phyloP scores from a whole-genome alignment of 345 rosid genomes.

The Stellera chamaejasme region DNA sequence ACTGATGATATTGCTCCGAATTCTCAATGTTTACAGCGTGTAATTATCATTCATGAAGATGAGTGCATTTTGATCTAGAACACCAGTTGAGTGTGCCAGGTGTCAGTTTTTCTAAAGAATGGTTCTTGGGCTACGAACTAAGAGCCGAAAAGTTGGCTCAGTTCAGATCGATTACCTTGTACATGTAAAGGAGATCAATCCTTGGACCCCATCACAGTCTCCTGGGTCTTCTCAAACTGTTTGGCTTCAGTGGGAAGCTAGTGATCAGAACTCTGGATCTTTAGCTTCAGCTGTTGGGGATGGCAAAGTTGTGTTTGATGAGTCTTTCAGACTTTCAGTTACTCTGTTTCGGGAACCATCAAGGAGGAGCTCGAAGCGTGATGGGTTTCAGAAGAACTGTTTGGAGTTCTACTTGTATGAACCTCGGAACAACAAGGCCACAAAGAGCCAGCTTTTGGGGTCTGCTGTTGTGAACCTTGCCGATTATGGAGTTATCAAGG shows the following conservation, averaged over 20 bases:
- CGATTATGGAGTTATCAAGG: slow-evolving; percentile 55
- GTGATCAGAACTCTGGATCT: slow-evolving; percentile 60
- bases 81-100: slow-evolving; percentile 12
- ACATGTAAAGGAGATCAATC: slow-evolving; percentile 54
- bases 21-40: neutral
- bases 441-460: slow-evolving; percentile 73
- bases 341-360: slow-evolving; percentile 46
- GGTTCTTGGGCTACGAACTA: slow-evolving; percentile 64
- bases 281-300: slow-evolving; percentile 38
- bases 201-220: slow-evolving; percentile 70
- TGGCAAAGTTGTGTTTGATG: slow-evolving; percentile 56
- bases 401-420: slow-evolving; percentile 68
- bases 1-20: slow-evolving; percentile 1
- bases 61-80: slow-evolving; percentile 18
- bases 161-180: slow-evolving; percentile 36
- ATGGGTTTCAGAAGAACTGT: slow-evolving; percentile 58
- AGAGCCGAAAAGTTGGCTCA: slow-evolving; percentile 32
- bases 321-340: slow-evolving; percentile 50
- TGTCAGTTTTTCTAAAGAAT: slow-evolving; percentile 18
- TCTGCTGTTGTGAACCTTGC: slow-evolving; percentile 72
- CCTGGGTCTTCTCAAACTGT: slow-evolving; percentile 36
- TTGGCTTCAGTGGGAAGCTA: slow-evolving; percentile 75
- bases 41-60: slow-evolving; percentile 5
- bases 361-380: slow-evolving; percentile 24
- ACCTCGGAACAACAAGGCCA: slow-evolving; percentile 42